Evolutionary conservation across 257 asterid genomes (phyloP).

Genomic region (Plantago major): DNA sequence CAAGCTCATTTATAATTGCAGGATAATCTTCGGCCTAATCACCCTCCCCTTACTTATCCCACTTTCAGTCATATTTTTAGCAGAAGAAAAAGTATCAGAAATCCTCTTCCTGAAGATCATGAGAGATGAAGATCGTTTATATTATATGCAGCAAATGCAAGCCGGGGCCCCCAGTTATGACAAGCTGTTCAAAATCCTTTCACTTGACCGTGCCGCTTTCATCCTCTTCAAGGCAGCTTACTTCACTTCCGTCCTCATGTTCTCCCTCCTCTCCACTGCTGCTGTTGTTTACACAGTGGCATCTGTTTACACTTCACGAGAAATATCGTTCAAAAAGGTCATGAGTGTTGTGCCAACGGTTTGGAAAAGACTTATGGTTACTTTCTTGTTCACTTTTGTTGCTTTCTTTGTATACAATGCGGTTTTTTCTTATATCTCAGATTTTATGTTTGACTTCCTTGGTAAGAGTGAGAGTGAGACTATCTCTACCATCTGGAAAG

Average conservation of each 20-base stretch:
- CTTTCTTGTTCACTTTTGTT: slow-evolving; percentile 70
- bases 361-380: slow-evolving; percentile 66
- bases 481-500: no score
- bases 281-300: slow-evolving; percentile 92
- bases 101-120: slow-evolving; percentile 52
- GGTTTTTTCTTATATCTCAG: slow-evolving; percentile 26
- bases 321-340: slow-evolving; percentile 65
- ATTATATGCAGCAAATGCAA: no score
- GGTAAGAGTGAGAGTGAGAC: neutral
- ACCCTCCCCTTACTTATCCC: slow-evolving; percentile 73
- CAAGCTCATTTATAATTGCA: no score
- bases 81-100: slow-evolving; percentile 28
- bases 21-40: slow-evolving; percentile 42
- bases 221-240: slow-evolving; percentile 64
- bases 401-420: slow-evolving; percentile 53
- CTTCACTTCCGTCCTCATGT: slow-evolving; percentile 73
- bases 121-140: no score
- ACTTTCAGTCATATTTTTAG: slow-evolving; percentile 80
- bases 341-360: slow-evolving; percentile 74
- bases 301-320: slow-evolving; percentile 69
- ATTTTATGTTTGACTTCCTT: slow-evolving; percentile 32
- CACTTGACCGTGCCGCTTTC: slow-evolving; percentile 70
- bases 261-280: slow-evolving; percentile 89
- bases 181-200: slow-evolving; percentile 49
- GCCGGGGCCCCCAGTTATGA: slow-evolving; percentile 43